Conservation (phyloP, 495 filamentous ascomycete genomes). For the Collariella sp. region DNA sequence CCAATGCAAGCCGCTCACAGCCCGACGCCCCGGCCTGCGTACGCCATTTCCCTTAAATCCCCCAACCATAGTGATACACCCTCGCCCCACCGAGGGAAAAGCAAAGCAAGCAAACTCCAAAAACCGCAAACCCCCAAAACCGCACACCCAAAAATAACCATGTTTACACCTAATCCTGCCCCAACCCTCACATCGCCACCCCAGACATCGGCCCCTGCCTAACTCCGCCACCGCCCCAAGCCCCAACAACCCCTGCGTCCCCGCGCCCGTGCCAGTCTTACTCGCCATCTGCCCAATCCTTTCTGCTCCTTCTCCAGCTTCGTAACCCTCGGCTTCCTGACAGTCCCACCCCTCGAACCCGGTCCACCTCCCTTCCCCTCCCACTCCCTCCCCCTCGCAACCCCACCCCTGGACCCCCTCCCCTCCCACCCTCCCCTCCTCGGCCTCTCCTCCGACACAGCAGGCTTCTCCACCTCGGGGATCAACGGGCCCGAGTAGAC, state of each 20-base stretch:
- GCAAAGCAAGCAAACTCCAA: background rate
- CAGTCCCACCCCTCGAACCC: slow-evolving; percentile 68
- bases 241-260: background rate
- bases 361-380: slow-evolving; percentile 55
- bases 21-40: slow-evolving; percentile 2
- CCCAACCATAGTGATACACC: background rate
- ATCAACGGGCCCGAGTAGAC: slow-evolving; percentile 81
- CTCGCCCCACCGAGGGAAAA: background rate
- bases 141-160: no score
- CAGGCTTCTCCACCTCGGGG: slow-evolving; percentile 81
- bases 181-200: background rate
- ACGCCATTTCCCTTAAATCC: background rate
- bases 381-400: slow-evolving; percentile 32
- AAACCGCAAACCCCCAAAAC: background rate
- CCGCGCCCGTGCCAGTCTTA: background rate
- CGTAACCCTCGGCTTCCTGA: slow-evolving; percentile 69
- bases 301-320: slow-evolving; percentile 73
- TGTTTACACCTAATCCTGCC: background rate
- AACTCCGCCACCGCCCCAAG: background rate
- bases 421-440: slow-evolving; percentile 63
- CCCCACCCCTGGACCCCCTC: slow-evolving; percentile 52
- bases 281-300: slow-evolving; percentile 20
- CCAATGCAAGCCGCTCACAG: slow-evolving; percentile 1
- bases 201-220: background rate
- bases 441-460: slow-evolving; percentile 60